Evolutionary conservation across 495 filamentous ascomycete genomes (phyloP).

Genomic region (Hypoxylon trugodes): DNA sequence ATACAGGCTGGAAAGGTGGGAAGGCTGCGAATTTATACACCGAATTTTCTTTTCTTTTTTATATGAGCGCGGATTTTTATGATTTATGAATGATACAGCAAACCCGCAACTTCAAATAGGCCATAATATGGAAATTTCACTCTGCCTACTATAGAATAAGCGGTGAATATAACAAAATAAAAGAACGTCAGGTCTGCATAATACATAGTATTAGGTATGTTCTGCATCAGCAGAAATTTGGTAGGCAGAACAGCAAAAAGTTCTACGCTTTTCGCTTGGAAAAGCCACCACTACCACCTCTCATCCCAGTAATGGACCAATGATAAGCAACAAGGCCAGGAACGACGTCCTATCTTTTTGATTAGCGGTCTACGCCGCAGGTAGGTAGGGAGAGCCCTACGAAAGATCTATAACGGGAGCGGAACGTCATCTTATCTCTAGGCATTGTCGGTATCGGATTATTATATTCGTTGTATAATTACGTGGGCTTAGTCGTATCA

Average conservation of each 20-base stretch:
- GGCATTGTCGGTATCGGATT: too few relatives aligned
- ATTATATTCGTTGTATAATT: too few relatives aligned
- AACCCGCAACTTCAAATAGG: constrained; percentile 10
- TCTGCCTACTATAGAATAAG: background rate
- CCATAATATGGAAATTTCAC: background rate
- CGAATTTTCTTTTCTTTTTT: background rate
- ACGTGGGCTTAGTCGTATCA: too few relatives aligned
- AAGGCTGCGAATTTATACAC: constrained; percentile 13
- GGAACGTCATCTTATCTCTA: constrained; percentile 8
- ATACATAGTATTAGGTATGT: too few relatives aligned
- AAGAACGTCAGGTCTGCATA: constrained; percentile 6
- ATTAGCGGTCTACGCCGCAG: constrained; percentile 24
- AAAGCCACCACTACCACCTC: background rate
- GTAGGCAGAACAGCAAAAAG: too few relatives aligned
- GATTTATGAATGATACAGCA: too few relatives aligned
- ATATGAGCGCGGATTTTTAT: background rate
- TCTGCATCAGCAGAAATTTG: background rate
- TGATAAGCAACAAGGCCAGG: constrained; percentile 2
- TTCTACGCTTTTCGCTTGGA: background rate
- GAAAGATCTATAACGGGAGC: background rate
- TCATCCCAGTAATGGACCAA: constrained; percentile 14
- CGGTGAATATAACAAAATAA: constrained; percentile 23
- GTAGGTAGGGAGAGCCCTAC: background rate
- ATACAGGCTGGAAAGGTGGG: background rate
- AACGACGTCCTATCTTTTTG: constrained; percentile 6